Conservation (phyloP, 345 rosid genomes). For the Salix dunnii region DNA sequence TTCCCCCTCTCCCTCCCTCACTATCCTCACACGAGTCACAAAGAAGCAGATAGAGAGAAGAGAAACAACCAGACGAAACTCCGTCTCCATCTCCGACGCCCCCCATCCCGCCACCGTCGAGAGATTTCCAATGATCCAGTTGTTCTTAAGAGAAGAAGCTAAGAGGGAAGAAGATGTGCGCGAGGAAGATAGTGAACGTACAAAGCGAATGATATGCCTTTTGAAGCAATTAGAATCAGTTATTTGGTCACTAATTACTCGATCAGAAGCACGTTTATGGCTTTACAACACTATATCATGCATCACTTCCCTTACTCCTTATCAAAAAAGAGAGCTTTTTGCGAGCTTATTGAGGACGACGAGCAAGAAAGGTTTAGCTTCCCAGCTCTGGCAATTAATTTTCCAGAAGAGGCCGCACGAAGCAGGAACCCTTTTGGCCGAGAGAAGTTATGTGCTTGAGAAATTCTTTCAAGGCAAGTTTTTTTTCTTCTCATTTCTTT, state of each 20-base stretch:
- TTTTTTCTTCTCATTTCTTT: neutral
- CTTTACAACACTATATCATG: slow-evolving; percentile 55
- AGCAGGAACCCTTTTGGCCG: slow-evolving; percentile 55
- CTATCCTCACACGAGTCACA: no score
- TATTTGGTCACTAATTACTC: slow-evolving; percentile 53
- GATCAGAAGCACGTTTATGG: slow-evolving; percentile 88
- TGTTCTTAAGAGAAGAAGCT: slow-evolving; percentile 48
- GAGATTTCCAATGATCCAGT: slow-evolving; percentile 31
- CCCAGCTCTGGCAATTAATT: slow-evolving; percentile 60
- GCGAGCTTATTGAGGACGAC: slow-evolving; percentile 46
- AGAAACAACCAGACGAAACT: no score
- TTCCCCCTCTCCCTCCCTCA: no score
- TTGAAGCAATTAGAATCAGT: slow-evolving; percentile 49
- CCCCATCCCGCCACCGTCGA: neutral
- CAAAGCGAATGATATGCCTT: slow-evolving; percentile 37
- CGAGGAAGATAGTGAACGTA: neutral
- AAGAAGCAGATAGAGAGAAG: no score
- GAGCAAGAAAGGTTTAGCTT: slow-evolving; percentile 37
- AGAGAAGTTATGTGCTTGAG: slow-evolving; percentile 58
- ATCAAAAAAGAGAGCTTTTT: slow-evolving; percentile 51
- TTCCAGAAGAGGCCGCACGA: slow-evolving; percentile 50
- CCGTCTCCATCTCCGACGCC: neutral
- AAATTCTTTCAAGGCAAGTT: slow-evolving; percentile 68
- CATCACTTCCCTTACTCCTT: slow-evolving; percentile 37
- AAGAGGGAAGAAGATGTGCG: slow-evolving; percentile 22